These are phyloP conservation scores for Galerina marginata DNA, from an alignment of 768 basidiomycete genomes.

Conservation along the genomic window DNA sequence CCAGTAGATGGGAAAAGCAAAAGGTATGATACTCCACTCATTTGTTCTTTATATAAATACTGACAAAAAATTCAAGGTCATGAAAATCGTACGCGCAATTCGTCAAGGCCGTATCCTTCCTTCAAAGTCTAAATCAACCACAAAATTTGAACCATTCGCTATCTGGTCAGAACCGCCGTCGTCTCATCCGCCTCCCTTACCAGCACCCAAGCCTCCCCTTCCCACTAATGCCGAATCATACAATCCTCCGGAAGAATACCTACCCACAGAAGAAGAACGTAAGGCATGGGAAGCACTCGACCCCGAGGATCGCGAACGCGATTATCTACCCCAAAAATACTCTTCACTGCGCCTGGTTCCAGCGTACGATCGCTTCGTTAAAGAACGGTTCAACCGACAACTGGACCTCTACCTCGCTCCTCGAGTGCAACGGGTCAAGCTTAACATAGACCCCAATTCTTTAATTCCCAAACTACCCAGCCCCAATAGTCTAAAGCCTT, in stretches of 20 bases:
- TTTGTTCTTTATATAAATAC: not conserved
- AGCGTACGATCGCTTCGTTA: constrained; percentile 89
- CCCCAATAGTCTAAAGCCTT: constrained; percentile 89
- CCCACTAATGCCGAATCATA: constrained; percentile 97
- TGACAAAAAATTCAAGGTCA: constrained; percentile 62
- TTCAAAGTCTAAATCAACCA: constrained; percentile 78
- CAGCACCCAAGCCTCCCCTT: constrained; percentile 88
- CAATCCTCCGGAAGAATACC: constrained; percentile 97
- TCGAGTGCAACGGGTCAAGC: constrained; percentile 81
- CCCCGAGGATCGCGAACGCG: constrained; percentile 86
- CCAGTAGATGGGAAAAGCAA: constrained; percentile 99
- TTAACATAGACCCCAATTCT: constrained; percentile 91
- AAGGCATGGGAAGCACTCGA: constrained; percentile 84
- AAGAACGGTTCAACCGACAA: constrained; percentile 92
- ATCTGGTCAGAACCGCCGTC: constrained; percentile 89
- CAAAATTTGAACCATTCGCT: constrained; percentile 76
- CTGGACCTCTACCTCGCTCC: constrained; percentile 97
- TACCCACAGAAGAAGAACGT: constrained; percentile 83
- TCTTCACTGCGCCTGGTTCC: constrained; percentile 87
- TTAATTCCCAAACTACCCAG: constrained; percentile 94
- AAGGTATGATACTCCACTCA: constrained; percentile 64
- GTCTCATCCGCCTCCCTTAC: constrained; percentile 81
- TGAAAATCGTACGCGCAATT: constrained; percentile 99
- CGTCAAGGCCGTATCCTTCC: constrained; percentile 93
- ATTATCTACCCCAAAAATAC: constrained; percentile 90